Conservation (phyloP, 305 asterid genomes). For the Fraxinus sp. region DNA sequence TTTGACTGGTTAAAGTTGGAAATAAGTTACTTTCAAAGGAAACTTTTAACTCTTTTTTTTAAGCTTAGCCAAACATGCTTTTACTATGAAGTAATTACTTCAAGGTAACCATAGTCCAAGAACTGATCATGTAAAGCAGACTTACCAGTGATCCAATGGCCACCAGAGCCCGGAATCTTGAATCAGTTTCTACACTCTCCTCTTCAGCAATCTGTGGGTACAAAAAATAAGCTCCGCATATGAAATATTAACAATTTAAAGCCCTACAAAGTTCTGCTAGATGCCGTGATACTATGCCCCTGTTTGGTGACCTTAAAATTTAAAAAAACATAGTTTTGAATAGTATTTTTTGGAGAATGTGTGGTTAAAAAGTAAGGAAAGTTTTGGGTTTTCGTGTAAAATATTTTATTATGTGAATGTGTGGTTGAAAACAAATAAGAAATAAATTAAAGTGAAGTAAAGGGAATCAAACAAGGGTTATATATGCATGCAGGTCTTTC, state of each 20-base stretch:
- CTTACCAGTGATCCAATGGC: constrained; percentile 92
- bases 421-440: no score
- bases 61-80: background rate
- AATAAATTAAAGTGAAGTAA: no score
- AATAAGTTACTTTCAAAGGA: background rate
- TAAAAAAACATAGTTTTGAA: no score
- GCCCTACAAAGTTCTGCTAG: constrained; percentile 8
- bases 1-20: background rate
- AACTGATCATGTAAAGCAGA: constrained; percentile 8
- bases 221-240: constrained; percentile 8
- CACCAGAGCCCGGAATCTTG: constrained; percentile 81
- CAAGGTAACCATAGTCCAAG: background rate
- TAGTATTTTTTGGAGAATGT: no score
- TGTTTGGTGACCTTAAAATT: no score
- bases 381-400: no score
- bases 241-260: constrained; percentile 13
- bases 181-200: constrained; percentile 60
- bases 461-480: background rate
- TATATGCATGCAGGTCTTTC: background rate
- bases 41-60: background rate
- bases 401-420: no score
- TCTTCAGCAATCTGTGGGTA: constrained; percentile 77
- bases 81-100: background rate
- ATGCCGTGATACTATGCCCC: background rate
- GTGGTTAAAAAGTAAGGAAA: no score